A percentile compares a stretch with the other conserved stretches of the same genome.
These are phyloP conservation scores for Geotrichum histeridarum DNA, from an alignment of 1,139 yeast species.

Conservation along the genomic window DNA sequence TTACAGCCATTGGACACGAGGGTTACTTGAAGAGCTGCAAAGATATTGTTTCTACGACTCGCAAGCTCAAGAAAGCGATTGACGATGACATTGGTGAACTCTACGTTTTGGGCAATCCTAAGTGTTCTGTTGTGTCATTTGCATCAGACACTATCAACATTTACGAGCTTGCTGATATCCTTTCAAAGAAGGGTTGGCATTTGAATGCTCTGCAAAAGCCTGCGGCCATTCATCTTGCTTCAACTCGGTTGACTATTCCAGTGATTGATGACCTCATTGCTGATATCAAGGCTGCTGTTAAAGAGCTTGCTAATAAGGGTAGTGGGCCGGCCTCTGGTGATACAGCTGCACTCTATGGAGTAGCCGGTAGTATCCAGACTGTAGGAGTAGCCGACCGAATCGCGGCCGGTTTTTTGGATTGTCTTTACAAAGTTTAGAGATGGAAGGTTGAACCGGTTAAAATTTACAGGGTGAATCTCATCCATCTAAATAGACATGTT, in stretches of 20 bases:
- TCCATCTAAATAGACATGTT: too few species aligned
- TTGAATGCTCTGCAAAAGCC: conserved; percentile 81
- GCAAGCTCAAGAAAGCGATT: conserved; percentile 51
- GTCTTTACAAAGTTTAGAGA: conserved; percentile 51
- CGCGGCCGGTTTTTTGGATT: conserved; percentile 74
- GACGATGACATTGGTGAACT: conserved; percentile 48
- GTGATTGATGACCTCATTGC: conserved; percentile 57
- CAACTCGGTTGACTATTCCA: conserved; percentile 64
- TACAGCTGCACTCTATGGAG: conserved; percentile 83
- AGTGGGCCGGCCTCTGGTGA: conserved; percentile 36
- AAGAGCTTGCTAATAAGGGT: conserved; percentile 37
- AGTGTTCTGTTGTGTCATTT: conserved; percentile 76
- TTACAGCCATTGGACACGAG: conserved; percentile 68
- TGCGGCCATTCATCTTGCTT: conserved; percentile 84
- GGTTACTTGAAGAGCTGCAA: conserved; percentile 69
- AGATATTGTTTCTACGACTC: conserved; percentile 63
- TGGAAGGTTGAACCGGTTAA: conserved; percentile 14
- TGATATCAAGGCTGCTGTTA: conserved; percentile 50
- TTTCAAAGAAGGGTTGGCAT: conserved; percentile 81
- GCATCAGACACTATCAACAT: conserved; percentile 55
- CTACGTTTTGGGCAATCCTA: conserved; percentile 76
- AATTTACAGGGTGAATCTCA: too few species aligned
- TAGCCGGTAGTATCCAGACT: conserved; percentile 84
- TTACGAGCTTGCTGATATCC: conserved; percentile 67
- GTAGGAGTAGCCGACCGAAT: conserved; percentile 78